Evolutionary conservation across 2,329 filamentous ascomycete species (phyloP).

Genomic region (Achaetomium macrosporum): DNA sequence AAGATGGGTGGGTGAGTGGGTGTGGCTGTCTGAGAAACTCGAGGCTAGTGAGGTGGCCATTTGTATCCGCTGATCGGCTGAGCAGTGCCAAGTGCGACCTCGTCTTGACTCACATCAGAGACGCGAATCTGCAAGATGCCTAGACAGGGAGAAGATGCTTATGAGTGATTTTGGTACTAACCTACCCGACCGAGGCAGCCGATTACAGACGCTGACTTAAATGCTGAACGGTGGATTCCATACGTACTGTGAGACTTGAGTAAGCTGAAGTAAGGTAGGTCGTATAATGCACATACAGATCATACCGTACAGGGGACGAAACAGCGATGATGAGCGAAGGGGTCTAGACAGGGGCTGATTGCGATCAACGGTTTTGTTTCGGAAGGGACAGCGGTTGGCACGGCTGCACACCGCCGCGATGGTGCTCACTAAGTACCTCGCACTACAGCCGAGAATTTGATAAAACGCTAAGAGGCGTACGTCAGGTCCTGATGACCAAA

Average conservation of each 20-base stretch:
- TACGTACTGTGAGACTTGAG: not conserved
- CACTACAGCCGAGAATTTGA: too few species aligned
- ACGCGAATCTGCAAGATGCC: not conserved
- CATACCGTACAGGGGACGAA: slow-evolving; percentile 5
- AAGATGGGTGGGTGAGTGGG: too few species aligned
- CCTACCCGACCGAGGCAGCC: too few species aligned
- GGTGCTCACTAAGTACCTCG: too few species aligned
- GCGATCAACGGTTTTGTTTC: slow-evolving; percentile 19
- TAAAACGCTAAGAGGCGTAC: too few species aligned
- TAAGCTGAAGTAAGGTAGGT: slow-evolving; percentile 3
- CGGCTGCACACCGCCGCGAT: not conserved
- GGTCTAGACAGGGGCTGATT: slow-evolving; percentile 8
- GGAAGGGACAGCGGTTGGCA: slow-evolving; percentile 1
- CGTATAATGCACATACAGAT: slow-evolving; percentile 3
- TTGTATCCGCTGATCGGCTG: too few species aligned
- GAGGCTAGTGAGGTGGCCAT: too few species aligned
- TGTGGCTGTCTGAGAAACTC: too few species aligned
- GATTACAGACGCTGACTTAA: too few species aligned
- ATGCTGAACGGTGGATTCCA: too few species aligned
- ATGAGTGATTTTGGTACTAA: too few species aligned
- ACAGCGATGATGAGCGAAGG: slow-evolving; percentile 9
- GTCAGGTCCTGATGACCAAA: too few species aligned
- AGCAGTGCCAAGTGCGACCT: not conserved
- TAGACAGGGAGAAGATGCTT: not conserved
- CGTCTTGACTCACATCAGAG: not conserved